Evolutionary conservation across 805 yeast genomes (phyloP).

Genomic region (Cyberlindnera meyerae): DNA sequence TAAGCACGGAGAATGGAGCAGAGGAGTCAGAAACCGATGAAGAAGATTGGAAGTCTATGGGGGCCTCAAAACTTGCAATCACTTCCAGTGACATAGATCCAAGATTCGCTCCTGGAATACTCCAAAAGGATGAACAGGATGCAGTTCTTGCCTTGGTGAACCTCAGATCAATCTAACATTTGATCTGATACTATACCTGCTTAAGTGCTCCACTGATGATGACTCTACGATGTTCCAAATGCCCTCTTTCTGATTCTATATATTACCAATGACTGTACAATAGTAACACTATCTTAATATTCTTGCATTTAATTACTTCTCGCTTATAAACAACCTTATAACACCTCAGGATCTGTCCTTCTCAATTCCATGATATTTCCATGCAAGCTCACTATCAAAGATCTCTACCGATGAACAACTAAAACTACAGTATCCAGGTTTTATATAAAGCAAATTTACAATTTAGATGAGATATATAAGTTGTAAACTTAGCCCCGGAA

Average conservation of each 20-base stretch:
- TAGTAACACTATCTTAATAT: too few species aligned
- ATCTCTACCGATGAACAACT: too few species aligned
- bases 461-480: neutral
- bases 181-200: neutral
- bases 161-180: constrained; percentile 31
- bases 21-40: constrained; percentile 72
- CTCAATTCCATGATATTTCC: too few species aligned
- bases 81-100: constrained; percentile 12
- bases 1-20: constrained; percentile 30
- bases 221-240: neutral
- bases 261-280: too few species aligned
- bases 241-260: too few species aligned
- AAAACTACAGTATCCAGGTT: too few species aligned
- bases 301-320: too few species aligned
- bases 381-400: too few species aligned
- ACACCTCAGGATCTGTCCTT: too few species aligned
- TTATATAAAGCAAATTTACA: too few species aligned
- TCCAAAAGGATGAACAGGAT: constrained; percentile 38
- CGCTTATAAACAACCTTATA: too few species aligned
- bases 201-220: too few species aligned
- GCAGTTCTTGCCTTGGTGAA: constrained; percentile 68
- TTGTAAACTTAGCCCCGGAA: neutral
- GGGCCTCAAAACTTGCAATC: constrained; percentile 56
- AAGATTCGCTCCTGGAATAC: constrained; percentile 7
- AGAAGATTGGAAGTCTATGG: constrained; percentile 93